Evolutionary conservation across 1,139 yeast species (phyloP), one percentile per base, ranked within the genome.

Genomic region (Hemisphaericaspora subhashii): DNA sequence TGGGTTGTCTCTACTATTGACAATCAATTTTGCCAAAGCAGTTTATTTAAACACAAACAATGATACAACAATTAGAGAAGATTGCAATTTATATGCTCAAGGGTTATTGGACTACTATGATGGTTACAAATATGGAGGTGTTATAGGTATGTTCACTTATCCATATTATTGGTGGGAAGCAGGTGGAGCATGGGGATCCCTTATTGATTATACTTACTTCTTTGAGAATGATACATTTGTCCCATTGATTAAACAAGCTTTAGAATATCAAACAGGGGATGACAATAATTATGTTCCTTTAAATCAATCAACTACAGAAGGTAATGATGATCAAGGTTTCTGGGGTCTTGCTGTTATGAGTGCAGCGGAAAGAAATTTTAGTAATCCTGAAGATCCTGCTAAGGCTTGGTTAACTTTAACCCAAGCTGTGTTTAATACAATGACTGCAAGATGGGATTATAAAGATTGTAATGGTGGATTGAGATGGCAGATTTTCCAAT

Each of bases 151-250:
- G 83, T 87, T 88, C 58, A 66, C 72, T 13, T 57, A 69, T 46
- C 95, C 95, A 2, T 86, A 85, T 66, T 86, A 84, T 68, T 88
- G 96, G 96, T 88, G 96, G 95, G 86, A 84, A 65, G 92, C 94
- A 32, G 96, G 95, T 47, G 95, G 88, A 43, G 88, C 86, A 1
- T 83, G 87, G 80, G 92, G 90, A 10, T 76, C 87, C 9, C 54
- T 87, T 64, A 64, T 87, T 38, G 90, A 84, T 57, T 83, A 81
- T 55, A 69, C 82, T 53, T 75, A 66, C 49, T 75, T 76, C 55
- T 81, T 88, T 58, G 66, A 76, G 24, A 81, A 86, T 60, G 74
- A 74, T 52, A 76, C 87, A 1, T 83, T 70, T 52, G 78, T 72
- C 43, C 68, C 69, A 4, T 49, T 76, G 20, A 72, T 85, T 46